Evolutionary conservation across 2,329 filamentous ascomycete genomes (phyloP).

Genomic region (Tolypocladium ovalisporum): DNA sequence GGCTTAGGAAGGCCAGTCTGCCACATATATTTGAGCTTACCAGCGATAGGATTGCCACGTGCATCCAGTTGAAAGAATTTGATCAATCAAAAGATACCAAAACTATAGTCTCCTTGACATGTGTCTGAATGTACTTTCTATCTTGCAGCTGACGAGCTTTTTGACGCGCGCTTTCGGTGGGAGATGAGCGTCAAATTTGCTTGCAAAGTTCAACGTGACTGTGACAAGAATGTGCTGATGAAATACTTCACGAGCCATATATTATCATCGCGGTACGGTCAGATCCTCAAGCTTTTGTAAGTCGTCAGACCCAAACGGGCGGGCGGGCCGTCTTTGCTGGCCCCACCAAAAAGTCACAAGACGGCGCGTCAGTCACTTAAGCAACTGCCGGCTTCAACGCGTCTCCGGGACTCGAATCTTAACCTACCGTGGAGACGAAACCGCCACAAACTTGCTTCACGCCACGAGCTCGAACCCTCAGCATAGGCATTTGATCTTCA

Average conservation of each 20-base stretch:
- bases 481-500: not conserved
- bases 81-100: not conserved
- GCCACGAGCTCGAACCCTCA: not conserved
- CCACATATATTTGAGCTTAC: not conserved
- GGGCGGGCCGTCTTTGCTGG: not conserved
- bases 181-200: too few relatives aligned
- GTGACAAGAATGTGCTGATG: not conserved
- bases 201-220: too few relatives aligned
- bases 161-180: too few relatives aligned
- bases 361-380: slow-evolving; percentile 3
- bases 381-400: not conserved
- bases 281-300: too few relatives aligned
- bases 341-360: slow-evolving; percentile 1
- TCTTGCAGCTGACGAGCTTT: not conserved
- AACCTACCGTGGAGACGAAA: not conserved
- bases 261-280: too few relatives aligned
- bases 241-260: too few relatives aligned
- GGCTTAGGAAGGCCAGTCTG: not conserved
- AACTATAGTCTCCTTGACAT: not conserved
- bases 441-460: not conserved
- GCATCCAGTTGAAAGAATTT: not conserved
- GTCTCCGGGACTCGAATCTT: not conserved
- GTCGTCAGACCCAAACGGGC: too few relatives aligned
- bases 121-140: not conserved
- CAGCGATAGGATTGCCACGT: not conserved